These are phyloP conservation scores for Caryopteris hybrid DNA, from an alignment of 305 asterid genomes.

Conservation along the genomic window DNA sequence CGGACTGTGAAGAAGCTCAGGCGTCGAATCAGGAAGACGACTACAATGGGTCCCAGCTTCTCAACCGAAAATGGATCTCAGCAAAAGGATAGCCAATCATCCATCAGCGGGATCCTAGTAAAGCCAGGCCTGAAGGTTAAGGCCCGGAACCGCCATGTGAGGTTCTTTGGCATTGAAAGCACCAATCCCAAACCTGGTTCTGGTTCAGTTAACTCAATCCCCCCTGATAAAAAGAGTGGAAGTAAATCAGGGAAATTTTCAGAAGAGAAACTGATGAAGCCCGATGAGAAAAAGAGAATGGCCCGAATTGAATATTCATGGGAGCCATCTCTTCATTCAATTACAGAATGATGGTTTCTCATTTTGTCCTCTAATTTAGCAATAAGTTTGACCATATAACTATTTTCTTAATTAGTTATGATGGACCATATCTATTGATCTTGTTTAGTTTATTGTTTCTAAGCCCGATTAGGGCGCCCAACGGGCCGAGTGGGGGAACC, in stretches of 20 bases:
- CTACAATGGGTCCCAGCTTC: neutral
- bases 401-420: neutral
- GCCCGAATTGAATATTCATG: constrained; percentile 32
- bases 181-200: constrained; percentile 10
- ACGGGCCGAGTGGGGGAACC: neutral
- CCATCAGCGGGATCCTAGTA: constrained; percentile 38
- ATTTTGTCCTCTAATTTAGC: neutral
- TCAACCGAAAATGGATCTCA: neutral
- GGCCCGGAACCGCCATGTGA: constrained; percentile 36
- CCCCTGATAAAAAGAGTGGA: constrained; percentile 10
- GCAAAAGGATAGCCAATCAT: constrained; percentile 1
- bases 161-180: constrained; percentile 34
- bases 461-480: neutral
- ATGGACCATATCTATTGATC: too few species aligned
- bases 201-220: neutral
- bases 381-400: neutral
- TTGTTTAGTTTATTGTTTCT: neutral
- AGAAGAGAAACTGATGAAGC: neutral
- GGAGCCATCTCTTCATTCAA: constrained; percentile 53
- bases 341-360: constrained; percentile 26
- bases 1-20: constrained; percentile 55
- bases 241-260: neutral
- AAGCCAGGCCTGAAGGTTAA: constrained; percentile 37
- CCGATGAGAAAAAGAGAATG: constrained; percentile 22
- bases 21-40: constrained; percentile 33